These are phyloP conservation scores for Fusarium pseudoanthophilum DNA, from an alignment of 2,329 filamentous ascomycete species.

Conservation along the genomic window DNA sequence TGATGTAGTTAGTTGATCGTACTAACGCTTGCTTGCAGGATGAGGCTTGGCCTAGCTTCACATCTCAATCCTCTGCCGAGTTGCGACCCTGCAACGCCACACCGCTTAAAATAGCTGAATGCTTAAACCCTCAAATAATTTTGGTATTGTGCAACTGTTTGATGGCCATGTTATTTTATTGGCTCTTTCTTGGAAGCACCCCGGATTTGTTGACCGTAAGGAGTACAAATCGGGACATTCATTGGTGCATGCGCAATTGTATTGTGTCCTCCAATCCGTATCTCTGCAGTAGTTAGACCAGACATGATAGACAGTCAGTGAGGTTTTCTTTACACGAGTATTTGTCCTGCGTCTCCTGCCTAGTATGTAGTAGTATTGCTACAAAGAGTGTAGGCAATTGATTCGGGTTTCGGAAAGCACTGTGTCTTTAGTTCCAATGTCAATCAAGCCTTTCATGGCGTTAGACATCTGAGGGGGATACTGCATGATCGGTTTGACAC, in stretches of 20 bases:
- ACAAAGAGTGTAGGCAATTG: background rate
- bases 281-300: background rate
- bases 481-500: background rate
- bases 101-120: slow-evolving; percentile 22
- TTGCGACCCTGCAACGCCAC: slow-evolving; percentile 21
- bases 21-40: slow-evolving; percentile 32
- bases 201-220: background rate
- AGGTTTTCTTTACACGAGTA: background rate
- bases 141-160: background rate
- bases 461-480: background rate
- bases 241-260: background rate
- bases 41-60: slow-evolving; percentile 23
- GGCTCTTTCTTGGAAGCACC: background rate
- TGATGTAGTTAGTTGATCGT: slow-evolving; percentile 18
- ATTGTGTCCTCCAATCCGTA: background rate
- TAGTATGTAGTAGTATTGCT: background rate
- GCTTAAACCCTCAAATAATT: background rate
- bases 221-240: background rate
- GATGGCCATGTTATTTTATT: background rate
- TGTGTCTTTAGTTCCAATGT: background rate
- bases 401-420: background rate
- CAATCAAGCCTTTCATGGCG: background rate
- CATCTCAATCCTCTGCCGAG: slow-evolving; percentile 21
- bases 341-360: background rate
- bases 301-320: background rate